Conservation (phyloP, 805 yeast genomes). For the Kluyveromyces dobzhanskii region DNA sequence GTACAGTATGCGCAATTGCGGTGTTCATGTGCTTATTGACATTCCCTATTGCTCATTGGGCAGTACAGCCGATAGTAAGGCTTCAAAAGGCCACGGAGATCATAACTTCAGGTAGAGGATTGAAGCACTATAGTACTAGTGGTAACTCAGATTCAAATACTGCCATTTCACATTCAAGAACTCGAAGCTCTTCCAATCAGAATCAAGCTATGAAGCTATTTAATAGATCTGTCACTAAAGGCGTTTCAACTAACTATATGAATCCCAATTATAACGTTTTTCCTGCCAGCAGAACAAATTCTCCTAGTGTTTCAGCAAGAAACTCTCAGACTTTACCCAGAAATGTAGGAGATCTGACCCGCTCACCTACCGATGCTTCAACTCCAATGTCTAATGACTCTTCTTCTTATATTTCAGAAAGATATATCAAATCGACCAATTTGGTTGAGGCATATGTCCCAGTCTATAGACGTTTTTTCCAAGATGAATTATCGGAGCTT, state of each 20-base stretch:
- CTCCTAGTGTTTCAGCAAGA: neutral
- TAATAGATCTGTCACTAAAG: neutral
- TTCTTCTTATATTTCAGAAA: constrained; percentile 12
- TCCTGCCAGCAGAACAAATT: neutral
- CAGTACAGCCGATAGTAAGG: constrained; percentile 73
- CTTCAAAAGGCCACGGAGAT: constrained; percentile 74
- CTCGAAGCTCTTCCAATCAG: constrained; percentile 1
- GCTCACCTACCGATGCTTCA: neutral
- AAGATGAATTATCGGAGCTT: constrained; percentile 82
- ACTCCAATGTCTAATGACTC: constrained; percentile 9
- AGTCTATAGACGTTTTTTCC: constrained; percentile 41
- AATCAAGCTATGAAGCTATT: constrained; percentile 1
- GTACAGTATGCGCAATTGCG: constrained; percentile 73
- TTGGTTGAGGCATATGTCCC: constrained; percentile 37
- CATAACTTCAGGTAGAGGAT: constrained; percentile 35
- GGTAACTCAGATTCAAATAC: constrained; percentile 7
- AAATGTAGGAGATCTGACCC: neutral
- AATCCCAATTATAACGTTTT: neutral
- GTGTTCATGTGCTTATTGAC: constrained; percentile 67
- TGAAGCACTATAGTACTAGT: constrained; percentile 18
- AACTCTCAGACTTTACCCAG: constrained; percentile 1
- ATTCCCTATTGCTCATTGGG: constrained; percentile 74
- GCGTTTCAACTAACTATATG: neutral
- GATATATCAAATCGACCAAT: constrained; percentile 27
- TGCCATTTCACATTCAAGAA: neutral